Evolutionary conservation across 1,284 basidiomycete genomes (phyloP).

Genomic region (Apiotrichum porosum): DNA sequence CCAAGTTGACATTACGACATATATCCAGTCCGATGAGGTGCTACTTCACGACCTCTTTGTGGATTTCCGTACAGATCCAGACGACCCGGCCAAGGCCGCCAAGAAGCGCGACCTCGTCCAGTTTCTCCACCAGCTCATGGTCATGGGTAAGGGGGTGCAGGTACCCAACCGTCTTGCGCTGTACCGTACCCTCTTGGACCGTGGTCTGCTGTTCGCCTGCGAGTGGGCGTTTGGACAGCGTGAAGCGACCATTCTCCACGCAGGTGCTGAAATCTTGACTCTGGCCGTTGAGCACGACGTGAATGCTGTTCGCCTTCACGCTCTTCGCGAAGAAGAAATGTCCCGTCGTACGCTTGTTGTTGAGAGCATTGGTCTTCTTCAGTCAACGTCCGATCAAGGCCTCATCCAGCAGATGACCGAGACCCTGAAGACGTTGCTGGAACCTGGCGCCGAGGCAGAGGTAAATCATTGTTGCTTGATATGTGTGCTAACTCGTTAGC

Average conservation of each 20-base stretch:
- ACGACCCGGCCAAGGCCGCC: neutral
- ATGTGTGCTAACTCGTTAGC: no score
- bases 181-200: constrained; percentile 84
- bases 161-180: constrained; percentile 76
- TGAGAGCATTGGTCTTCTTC: constrained; percentile 71
- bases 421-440: constrained; percentile 77
- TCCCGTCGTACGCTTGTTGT: constrained; percentile 59
- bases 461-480: constrained; percentile 39
- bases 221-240: constrained; percentile 72
- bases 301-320: constrained; percentile 75
- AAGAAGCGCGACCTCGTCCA: constrained; percentile 63
- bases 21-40: constrained; percentile 71
- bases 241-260: constrained; percentile 61
- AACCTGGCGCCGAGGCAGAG: constrained; percentile 54
- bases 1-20: constrained; percentile 93
- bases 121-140: constrained; percentile 86
- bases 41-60: constrained; percentile 75
- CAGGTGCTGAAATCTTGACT: constrained; percentile 81
- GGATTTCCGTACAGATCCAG: constrained; percentile 64
- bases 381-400: constrained; percentile 73
- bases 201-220: constrained; percentile 80
- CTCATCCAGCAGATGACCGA: constrained; percentile 88
- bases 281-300: constrained; percentile 88
- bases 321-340: constrained; percentile 70
- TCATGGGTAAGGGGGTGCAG: constrained; percentile 96